These are phyloP conservation scores for Solanum appendiculatum DNA, from an alignment of 257 asterid genomes.

Conservation along the genomic window DNA sequence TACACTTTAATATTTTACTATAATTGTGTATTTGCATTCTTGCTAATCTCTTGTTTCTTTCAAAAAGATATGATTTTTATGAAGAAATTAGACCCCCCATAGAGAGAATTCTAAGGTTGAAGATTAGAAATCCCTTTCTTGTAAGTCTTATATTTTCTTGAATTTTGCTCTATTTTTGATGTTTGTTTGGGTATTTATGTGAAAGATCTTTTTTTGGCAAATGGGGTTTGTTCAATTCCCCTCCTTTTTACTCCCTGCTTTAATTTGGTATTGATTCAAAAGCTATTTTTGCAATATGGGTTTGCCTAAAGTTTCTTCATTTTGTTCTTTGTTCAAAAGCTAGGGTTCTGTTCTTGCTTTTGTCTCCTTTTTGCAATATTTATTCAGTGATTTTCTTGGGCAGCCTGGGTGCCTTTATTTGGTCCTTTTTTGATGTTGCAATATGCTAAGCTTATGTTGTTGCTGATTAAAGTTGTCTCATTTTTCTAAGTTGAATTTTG, in stretches of 20 bases:
- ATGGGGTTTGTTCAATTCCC: conserved; percentile 15
- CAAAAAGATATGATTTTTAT: not conserved
- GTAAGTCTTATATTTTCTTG: conserved; percentile 55
- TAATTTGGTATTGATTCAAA: not conserved
- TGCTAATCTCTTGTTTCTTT: not conserved
- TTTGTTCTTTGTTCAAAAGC: conserved; percentile 3
- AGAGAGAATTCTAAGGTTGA: conserved; percentile 36
- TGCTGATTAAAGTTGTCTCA: not conserved
- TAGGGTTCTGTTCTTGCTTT: not conserved
- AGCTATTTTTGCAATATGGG: not conserved
- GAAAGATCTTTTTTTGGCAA: conserved; percentile 25
- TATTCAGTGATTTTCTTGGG: not conserved
- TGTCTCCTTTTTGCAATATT: not conserved
- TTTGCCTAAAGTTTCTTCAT: not conserved
- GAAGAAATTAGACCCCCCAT: not conserved
- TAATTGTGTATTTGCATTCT: not conserved
- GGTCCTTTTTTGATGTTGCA: not conserved
- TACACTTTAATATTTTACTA: not conserved
- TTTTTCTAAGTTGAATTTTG: not conserved
- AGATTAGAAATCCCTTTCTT: conserved; percentile 74
- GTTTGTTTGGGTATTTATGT: conserved; percentile 3
- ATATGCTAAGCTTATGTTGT: not conserved
- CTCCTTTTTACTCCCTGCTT: not conserved
- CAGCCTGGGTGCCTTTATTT: not conserved
- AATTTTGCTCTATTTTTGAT: conserved; percentile 9